Base-by-base conservation (phyloP, 2,329 filamentous ascomycete species). In the Aspergillus pseudoglaucus region DNA sequence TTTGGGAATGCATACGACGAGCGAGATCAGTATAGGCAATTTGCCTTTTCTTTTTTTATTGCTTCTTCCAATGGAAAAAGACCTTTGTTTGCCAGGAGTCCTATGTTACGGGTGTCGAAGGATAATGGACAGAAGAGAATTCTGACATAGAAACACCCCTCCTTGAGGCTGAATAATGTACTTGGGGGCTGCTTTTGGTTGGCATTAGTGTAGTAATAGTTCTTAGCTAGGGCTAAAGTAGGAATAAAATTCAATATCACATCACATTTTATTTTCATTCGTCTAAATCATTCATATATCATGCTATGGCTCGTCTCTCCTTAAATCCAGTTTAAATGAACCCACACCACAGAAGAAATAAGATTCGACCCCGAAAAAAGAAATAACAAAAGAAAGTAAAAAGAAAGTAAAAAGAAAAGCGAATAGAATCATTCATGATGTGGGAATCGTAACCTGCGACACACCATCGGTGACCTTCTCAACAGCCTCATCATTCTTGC, bases 391-490 rank as follows among this genome's bases (percentile, higher is more conserved):
- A 43, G 22, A 44, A 37, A n/a, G n/a, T n/a, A n/a, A n/a, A n/a
- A n/a, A 45, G 23, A 22, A 43, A 39, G 20, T 38, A 20, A 45
- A 22, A 42, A 33, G 23, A 27, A 23, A 38, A 41, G 25, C 30
- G 38, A 32, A 22, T 25, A 25, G 15, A 45, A 33, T 42, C 10
- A 9, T 27, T 38, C 40, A 72, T 14, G 69, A 72, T 10, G 62
- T 65, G n/a, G 68, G 68, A 44, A 73, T 58, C 18, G 67, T 66
- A 44, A 72, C 68, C 53, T 72, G 67, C 22, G 67, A 60, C 40
- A 73, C 66, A 15, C 69, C 69, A 58, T 73, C 70, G 15, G 62
- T 53, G 18, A 72, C 60, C 58, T 67, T 69, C 44, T 68, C 63
- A 39, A 72, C 62, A 4, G 62, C 65, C 27, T 65, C 67, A 45